Conservation (phyloP, 495 filamentous ascomycete species). For the Choiromyces venosus region DNA sequence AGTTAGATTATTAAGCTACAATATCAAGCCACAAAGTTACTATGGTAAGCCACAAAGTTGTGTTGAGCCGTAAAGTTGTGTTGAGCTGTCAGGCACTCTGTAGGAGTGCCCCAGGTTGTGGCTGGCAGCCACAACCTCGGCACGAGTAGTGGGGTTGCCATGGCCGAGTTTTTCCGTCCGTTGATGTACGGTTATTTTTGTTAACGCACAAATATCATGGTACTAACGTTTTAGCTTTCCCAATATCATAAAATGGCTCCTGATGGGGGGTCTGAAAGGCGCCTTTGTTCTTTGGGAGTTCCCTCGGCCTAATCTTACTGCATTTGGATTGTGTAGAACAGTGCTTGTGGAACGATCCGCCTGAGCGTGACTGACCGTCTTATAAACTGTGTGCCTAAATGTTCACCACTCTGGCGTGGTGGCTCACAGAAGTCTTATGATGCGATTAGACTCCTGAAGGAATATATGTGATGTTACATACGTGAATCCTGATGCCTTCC, state of each 20-base stretch:
- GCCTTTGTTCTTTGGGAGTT: neutral
- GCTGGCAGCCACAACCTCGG: too few relatives aligned
- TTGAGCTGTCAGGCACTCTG: too few relatives aligned
- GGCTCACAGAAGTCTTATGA: neutral
- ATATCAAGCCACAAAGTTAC: too few relatives aligned
- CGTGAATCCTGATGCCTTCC: too few relatives aligned
- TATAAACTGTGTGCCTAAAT: neutral
- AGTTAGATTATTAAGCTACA: too few relatives aligned
- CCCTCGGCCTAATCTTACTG: neutral
- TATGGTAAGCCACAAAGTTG: too few relatives aligned
- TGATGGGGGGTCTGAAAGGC: neutral
- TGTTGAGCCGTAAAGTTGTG: too few relatives aligned
- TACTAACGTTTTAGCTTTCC: neutral
- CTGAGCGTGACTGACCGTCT: neutral
- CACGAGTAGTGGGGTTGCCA: too few relatives aligned
- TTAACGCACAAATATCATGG: too few relatives aligned
- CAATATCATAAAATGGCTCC: neutral
- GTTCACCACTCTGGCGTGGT: neutral
- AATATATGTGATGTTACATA: neutral
- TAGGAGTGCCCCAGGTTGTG: too few relatives aligned
- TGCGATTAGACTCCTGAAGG: neutral
- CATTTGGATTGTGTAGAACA: neutral
- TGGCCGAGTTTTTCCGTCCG: too few relatives aligned
- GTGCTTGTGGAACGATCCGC: neutral
- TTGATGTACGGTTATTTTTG: too few relatives aligned